These are phyloP conservation scores for Podospora australis DNA, from an alignment of 495 filamentous ascomycete species.

Conservation along the genomic window DNA sequence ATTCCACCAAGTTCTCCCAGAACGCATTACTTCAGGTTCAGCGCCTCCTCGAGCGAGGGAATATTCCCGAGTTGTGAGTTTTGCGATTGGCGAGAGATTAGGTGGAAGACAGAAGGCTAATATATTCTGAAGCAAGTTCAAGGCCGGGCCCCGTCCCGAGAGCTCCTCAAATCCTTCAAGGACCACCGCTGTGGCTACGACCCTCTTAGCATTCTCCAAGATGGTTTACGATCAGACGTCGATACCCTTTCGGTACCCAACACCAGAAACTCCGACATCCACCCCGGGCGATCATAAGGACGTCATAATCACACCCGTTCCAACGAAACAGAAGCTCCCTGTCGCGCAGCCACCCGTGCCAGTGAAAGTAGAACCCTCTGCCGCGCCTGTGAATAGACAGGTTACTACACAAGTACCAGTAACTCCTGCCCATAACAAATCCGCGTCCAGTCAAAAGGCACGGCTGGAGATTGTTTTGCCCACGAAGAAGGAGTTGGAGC, in stretches of 20 bases:
- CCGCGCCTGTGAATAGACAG: conserved; percentile 8
- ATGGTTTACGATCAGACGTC: conserved; percentile 38
- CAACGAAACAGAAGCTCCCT: conserved; percentile 10
- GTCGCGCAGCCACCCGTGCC: conserved; percentile 17
- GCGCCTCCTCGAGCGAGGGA: conserved; percentile 58
- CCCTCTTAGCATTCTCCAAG: conserved; percentile 37
- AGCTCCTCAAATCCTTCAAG: conserved; percentile 13
- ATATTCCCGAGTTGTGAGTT: conserved; percentile 67
- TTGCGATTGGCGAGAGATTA: background rate
- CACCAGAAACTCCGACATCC: conserved; percentile 20
- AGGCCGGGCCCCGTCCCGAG: conserved; percentile 35
- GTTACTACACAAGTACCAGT: background rate
- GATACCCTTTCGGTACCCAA: conserved; percentile 33
- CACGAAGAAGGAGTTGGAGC: conserved; percentile 26
- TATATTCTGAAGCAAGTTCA: conserved; percentile 58
- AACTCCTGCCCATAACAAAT: no score
- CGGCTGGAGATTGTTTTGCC: conserved; percentile 29
- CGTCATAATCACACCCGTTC: conserved; percentile 6
- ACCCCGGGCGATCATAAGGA: conserved; percentile 12
- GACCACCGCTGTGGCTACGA: conserved; percentile 18
- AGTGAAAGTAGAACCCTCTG: conserved; percentile 15
- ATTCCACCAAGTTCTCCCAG: conserved; percentile 35
- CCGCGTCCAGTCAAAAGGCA: conserved; percentile 6
- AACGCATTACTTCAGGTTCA: conserved; percentile 59
- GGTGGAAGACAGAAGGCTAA: conserved; percentile 5